A percentile compares a stretch with the other conserved stretches of the same genome.
Evolutionary conservation across 176 grass and related monocot genomes (phyloP).

Genomic region (Oropetium thomaeum): DNA sequence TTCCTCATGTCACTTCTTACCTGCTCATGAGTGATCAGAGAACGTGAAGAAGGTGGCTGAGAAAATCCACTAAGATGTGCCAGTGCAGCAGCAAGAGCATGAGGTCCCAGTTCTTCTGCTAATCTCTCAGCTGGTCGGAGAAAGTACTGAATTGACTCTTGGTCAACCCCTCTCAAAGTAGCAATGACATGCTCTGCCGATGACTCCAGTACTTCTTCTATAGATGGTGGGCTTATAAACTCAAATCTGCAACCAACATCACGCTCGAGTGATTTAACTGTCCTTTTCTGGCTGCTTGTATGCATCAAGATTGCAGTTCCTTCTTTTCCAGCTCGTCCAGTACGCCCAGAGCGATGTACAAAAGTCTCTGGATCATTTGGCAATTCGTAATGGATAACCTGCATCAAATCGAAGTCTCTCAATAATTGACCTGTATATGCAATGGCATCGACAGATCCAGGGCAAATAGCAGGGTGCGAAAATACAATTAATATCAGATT

Average conservation of each 20-base stretch:
- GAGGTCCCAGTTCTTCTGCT: constrained; percentile 64
- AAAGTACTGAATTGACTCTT: constrained; percentile 75
- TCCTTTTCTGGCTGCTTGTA: constrained; percentile 85
- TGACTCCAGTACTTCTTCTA: constrained; percentile 79
- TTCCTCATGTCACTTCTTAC: constrained; percentile 34
- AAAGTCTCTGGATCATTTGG: constrained; percentile 98
- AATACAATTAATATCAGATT: constrained; percentile 27
- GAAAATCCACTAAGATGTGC: constrained; percentile 99
- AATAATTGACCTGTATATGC: constrained; percentile 1
- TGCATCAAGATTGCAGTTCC: constrained; percentile 96
- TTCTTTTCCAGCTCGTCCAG: constrained; percentile 92
- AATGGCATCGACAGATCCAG: not conserved
- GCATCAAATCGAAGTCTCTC: constrained; percentile 29
- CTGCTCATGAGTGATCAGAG: constrained; percentile 90
- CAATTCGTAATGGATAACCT: constrained; percentile 98
- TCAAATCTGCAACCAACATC: constrained; percentile 90
- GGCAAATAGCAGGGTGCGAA: not conserved
- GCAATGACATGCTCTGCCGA: constrained; percentile 93
- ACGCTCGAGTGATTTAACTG: constrained; percentile 89
- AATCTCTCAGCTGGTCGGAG: constrained; percentile 70
- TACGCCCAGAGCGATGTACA: constrained; percentile 97
- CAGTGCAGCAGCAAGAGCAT: constrained; percentile 88
- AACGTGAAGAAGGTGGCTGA: constrained; percentile 88
- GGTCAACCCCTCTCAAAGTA: constrained; percentile 73
- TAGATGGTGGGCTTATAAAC: constrained; percentile 71